Conservation (phyloP, 78 protist genomes). For the Neovahlkampfia damariscottae region DNA sequence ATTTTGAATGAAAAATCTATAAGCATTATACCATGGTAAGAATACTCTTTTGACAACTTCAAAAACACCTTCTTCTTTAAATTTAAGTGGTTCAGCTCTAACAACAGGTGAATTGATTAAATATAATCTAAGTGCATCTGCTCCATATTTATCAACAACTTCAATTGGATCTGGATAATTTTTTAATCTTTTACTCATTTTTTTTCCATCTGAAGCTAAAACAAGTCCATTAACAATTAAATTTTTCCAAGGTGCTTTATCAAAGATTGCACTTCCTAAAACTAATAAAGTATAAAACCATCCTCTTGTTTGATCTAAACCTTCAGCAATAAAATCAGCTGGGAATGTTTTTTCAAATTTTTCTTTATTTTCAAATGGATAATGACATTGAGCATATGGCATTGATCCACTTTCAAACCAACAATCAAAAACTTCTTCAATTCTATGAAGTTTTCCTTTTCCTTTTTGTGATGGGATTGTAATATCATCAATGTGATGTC, state of each 20-base stretch:
- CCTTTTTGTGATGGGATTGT: conserved; percentile 83
- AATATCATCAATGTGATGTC: conserved; percentile 77
- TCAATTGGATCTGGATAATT: conserved; percentile 93
- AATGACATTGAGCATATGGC: conserved; percentile 98
- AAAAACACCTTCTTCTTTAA: conserved; percentile 77
- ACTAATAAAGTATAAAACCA: conserved; percentile 98
- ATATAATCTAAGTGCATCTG: conserved; percentile 96
- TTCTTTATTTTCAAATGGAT: conserved; percentile 97
- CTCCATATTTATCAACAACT: conserved; percentile 83
- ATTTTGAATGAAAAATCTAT: conserved; percentile 78
- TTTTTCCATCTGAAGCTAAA: conserved; percentile 87
- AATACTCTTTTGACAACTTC: conserved; percentile 80
- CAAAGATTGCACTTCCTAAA: conserved; percentile 90
- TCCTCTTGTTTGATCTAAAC: conserved; percentile 76
- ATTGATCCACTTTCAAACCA: conserved; percentile 99
- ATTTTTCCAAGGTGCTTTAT: conserved; percentile 88
- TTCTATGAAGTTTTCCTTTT: conserved; percentile 60
- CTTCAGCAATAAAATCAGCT: conserved; percentile 99
- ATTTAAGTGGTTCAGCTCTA: conserved; percentile 84
- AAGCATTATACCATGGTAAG: conserved; percentile 92
- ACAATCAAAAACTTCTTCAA: conserved; percentile 98
- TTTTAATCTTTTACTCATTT: conserved; percentile 94
- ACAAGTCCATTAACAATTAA: conserved; percentile 98
- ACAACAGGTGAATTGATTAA: conserved; percentile 97
- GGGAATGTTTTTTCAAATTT: conserved; percentile 89